Conservation (phyloP, 2,329 filamentous ascomycete genomes). For the Alternaria brassicae region DNA sequence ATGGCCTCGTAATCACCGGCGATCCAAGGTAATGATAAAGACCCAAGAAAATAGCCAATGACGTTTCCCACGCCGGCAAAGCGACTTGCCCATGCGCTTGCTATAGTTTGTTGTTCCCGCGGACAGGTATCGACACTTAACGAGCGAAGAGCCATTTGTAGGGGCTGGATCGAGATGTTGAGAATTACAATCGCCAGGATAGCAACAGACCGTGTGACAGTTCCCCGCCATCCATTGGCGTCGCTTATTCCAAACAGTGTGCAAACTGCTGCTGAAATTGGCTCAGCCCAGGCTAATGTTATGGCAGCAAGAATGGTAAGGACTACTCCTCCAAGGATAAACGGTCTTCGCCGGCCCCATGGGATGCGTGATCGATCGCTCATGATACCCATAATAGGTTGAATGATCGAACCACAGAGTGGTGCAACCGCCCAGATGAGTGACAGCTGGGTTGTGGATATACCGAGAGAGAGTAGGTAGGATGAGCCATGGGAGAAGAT, state of each 20-base stretch:
- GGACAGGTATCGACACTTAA: constrained; percentile 45
- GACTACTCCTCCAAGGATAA: not conserved
- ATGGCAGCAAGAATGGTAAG: not conserved
- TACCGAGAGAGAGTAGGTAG: not conserved
- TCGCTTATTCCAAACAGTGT: not conserved
- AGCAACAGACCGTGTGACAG: not conserved
- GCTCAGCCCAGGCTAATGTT: not conserved
- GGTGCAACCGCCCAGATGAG: not conserved
- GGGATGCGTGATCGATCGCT: not conserved
- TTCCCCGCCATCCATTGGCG: not conserved
- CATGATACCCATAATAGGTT: not conserved
- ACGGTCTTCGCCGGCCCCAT: not conserved
- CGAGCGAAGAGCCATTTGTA: constrained; percentile 44
- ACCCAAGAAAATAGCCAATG: constrained; percentile 36
- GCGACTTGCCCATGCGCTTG: constrained; percentile 39
- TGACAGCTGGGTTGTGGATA: not conserved
- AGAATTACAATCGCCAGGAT: constrained; percentile 8
- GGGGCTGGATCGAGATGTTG: constrained; percentile 26
- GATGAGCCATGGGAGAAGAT: not conserved
- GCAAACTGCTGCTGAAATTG: not conserved
- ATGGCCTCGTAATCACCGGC: constrained; percentile 27
- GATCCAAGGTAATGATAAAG: constrained; percentile 24
- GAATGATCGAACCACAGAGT: not conserved
- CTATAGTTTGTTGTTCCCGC: constrained; percentile 37
- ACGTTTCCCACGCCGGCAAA: constrained; percentile 42